Conservation (phyloP, 306 rosid genomes). For the Cucurbita maxima region DNA sequence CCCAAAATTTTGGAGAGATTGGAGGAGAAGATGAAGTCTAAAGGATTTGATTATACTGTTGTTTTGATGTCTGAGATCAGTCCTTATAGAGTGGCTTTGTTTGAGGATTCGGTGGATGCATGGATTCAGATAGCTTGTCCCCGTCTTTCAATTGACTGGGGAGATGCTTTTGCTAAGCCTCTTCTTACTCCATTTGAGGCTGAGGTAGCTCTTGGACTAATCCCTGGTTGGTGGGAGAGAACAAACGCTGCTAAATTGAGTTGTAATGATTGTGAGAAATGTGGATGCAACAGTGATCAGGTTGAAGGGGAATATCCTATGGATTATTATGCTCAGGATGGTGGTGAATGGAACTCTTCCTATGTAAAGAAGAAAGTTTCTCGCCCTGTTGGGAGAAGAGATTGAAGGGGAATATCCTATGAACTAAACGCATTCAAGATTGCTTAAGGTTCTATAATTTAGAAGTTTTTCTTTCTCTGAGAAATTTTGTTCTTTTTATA, state of each 20-base stretch:
- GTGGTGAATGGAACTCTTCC: slow-evolving; percentile 91
- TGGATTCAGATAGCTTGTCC: slow-evolving; percentile 98
- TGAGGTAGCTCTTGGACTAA: slow-evolving; percentile 63
- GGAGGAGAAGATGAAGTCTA: slow-evolving; percentile 57
- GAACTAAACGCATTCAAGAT: neutral
- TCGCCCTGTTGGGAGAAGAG: slow-evolving; percentile 35
- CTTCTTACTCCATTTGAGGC: slow-evolving; percentile 83
- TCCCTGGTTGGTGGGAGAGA: slow-evolving; percentile 94
- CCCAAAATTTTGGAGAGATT: slow-evolving; percentile 68
- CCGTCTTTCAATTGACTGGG: slow-evolving; percentile 88
- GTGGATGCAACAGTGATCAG: slow-evolving; percentile 9
- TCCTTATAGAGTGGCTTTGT: slow-evolving; percentile 49
- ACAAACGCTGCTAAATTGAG: slow-evolving; percentile 10
- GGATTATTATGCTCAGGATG: slow-evolving; percentile 90
- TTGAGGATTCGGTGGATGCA: slow-evolving; percentile 76
- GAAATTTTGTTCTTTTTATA: neutral
- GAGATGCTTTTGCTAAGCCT: slow-evolving; percentile 76
- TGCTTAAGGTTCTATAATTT: neutral
- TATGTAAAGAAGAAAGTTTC: slow-evolving; percentile 37
- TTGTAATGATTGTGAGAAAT: slow-evolving; percentile 19
- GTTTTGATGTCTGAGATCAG: slow-evolving; percentile 81
- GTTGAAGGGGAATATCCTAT: slow-evolving; percentile 59
- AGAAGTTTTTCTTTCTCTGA: neutral
- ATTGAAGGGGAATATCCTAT: neutral
- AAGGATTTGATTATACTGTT: slow-evolving; percentile 47